Base-by-base conservation (phyloP, 148 eudicot species). In the Vaccinium darrowii region DNA sequence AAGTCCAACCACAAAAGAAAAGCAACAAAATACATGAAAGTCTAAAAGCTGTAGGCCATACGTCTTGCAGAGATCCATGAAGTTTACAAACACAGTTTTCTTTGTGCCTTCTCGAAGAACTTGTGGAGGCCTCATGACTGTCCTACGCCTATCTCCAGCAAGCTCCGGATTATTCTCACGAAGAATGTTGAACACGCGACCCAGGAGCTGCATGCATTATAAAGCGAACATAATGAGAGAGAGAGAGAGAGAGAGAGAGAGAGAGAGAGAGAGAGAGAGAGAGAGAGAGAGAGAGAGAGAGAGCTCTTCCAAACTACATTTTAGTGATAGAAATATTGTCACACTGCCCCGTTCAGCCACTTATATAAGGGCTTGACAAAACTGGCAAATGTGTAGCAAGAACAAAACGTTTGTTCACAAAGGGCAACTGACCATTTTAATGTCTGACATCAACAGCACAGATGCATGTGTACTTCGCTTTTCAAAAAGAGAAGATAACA, bases 111-210 rank as follows among this genome's bases (percentile, higher is more conserved):
- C 98, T 87, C 98, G 97, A 85, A 95, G 93, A 86, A 97, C 99
- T 91, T 95, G 98, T 49, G 99, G 98, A 60, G 99, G 99, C 88
- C 99, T 94, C 99, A 97, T 95, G 79, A 97, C 98, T 54, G 99
- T 97, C 81, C 98, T 91, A 8, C 98, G 92, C 85, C 99, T 90
- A 85, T 95, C 99, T 83, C 99, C 99, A 73, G 99, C 98, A 89
- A 97, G 99, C 90, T 95, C 99, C 23, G 99, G 99, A 88, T 96
- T 96, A 87, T 94, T 92, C 93, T 94, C 97, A 77, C 97, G 97
- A 77, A 96, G 94, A 78, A 94, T 93, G 86, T 90, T 90, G 87
- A 96, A 96, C 60, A 96, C 99, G 80, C 98, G 92, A 81, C 98
- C 99, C 51, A 93, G 89, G 85, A 96, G 98, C 99, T 94, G 94